Evolutionary conservation across 495 filamentous ascomycete genomes (phyloP).

Genomic region (Choiromyces venosus): DNA sequence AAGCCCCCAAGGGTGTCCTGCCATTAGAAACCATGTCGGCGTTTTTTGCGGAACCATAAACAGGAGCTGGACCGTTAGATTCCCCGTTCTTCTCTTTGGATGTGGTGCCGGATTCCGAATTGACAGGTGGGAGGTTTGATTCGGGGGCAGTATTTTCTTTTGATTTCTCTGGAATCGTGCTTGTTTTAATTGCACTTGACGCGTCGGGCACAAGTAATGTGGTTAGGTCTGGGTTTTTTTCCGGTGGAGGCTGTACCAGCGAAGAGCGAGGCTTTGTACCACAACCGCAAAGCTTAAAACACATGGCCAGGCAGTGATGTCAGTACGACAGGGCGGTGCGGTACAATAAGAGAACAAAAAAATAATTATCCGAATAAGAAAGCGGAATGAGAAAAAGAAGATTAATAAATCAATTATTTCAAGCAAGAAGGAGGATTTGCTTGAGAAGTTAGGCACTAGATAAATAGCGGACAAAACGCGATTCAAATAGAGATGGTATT

Average conservation of each 20-base stretch:
- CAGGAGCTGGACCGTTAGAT: not conserved
- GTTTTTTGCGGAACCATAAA: not conserved
- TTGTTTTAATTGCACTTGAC: not conserved
- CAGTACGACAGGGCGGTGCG: slow-evolving; percentile 7
- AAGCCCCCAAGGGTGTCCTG: slow-evolving; percentile 35
- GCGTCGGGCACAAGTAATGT: not conserved
- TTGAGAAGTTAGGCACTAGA: not conserved
- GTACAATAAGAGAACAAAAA: not conserved
- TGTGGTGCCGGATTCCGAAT: not conserved
- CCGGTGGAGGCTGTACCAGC: slow-evolving; percentile 7
- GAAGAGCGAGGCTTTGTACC: slow-evolving; percentile 5
- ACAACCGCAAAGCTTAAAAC: slow-evolving; percentile 30
- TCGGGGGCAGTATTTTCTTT: not conserved
- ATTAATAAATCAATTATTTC: not conserved
- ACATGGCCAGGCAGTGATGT: slow-evolving; percentile 17
- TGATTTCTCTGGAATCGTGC: not conserved
- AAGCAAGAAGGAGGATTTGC: not conserved
- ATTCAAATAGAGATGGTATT: not conserved
- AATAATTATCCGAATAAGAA: slow-evolving; percentile 7
- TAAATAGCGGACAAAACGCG: not conserved
- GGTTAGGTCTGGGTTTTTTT: slow-evolving; percentile 4
- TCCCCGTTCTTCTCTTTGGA: not conserved
- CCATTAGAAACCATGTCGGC: slow-evolving; percentile 33
- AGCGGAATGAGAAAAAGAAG: slow-evolving; percentile 4
- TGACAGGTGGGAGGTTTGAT: not conserved